Evolutionary conservation across 129 eudicot genomes (phyloP).

Genomic region (Helichrysum umbraculigerum): DNA sequence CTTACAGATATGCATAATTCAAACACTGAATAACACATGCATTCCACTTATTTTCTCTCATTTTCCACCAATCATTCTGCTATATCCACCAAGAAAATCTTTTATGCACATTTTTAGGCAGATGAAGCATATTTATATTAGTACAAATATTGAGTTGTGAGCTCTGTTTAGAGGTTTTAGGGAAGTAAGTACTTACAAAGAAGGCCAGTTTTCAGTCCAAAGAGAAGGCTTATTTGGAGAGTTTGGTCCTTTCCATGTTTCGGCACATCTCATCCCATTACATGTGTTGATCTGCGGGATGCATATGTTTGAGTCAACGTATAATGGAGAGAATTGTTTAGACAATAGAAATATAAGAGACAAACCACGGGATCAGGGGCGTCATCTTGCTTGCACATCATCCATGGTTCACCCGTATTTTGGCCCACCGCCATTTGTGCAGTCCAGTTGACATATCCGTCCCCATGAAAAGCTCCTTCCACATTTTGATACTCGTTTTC

Average conservation of each 20-base stretch:
- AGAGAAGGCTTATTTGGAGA: conserved; percentile 77
- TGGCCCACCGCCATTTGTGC: conserved; percentile 81
- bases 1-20: not conserved
- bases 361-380: conserved; percentile 96
- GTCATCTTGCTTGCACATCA: conserved; percentile 92
- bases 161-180: not conserved
- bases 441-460: conserved; percentile 81
- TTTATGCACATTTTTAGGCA: no score
- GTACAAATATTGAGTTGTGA: not conserved
- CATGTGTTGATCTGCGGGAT: conserved; percentile 81
- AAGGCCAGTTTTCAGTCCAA: conserved; percentile 97
- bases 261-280: conserved; percentile 80
- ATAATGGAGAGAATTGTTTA: not conserved
- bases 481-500: conserved; percentile 86
- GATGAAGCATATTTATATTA: not conserved
- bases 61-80: not conserved
- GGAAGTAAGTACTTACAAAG: conserved; percentile 45
- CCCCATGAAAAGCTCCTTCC: conserved; percentile 47
- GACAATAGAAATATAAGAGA: not conserved
- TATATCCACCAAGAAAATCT: not conserved
- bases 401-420: conserved; percentile 86
- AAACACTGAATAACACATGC: no score
- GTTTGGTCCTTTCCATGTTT: conserved; percentile 87
- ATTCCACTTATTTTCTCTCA: no score
- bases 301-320: not conserved